phyloP scores from a whole-genome alignment of 805 yeast species.

The Kregervanrija fluxuum region DNA sequence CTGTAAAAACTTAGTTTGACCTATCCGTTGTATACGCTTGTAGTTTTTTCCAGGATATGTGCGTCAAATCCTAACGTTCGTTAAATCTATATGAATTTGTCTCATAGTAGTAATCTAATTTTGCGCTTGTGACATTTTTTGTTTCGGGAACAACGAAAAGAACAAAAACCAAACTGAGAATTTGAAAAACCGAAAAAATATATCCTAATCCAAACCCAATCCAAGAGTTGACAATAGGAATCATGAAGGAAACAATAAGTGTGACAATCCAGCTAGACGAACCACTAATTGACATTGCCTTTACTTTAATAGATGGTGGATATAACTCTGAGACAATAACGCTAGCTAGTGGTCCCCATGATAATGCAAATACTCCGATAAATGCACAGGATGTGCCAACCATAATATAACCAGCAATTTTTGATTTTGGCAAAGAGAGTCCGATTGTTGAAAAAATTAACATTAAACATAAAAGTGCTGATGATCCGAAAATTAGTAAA shows the following conservation, averaged over 20 bases:
- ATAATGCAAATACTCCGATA: constrained; percentile 57
- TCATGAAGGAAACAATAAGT: constrained; percentile 56
- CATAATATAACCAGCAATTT: constrained; percentile 47
- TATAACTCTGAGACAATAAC: constrained; percentile 59
- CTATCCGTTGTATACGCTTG: too few species aligned
- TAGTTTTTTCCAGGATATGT: too few species aligned
- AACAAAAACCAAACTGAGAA: constrained; percentile 19
- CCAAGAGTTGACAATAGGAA: constrained; percentile 55
- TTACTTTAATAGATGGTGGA: constrained; percentile 53
- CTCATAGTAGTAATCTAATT: constrained; percentile 20
- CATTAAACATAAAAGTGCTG: constrained; percentile 45
- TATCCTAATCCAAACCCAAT: constrained; percentile 66
- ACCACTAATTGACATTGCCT: constrained; percentile 48
- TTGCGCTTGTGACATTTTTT: constrained; percentile 14
- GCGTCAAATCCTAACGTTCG: too few species aligned
- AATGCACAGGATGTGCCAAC: constrained; percentile 48
- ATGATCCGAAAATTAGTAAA: constrained; percentile 42
- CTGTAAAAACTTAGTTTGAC: too few species aligned
- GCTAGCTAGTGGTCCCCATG: constrained; percentile 72
- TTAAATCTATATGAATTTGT: neutral
- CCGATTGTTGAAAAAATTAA: constrained; percentile 52
- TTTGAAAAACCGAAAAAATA: constrained; percentile 33
- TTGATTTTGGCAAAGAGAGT: constrained; percentile 29
- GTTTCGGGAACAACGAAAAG: constrained; percentile 29
- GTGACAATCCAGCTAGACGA: constrained; percentile 60